phyloP scores from a whole-genome alignment of 495 filamentous ascomycete species.

The Aspergillus taichungensis region DNA sequence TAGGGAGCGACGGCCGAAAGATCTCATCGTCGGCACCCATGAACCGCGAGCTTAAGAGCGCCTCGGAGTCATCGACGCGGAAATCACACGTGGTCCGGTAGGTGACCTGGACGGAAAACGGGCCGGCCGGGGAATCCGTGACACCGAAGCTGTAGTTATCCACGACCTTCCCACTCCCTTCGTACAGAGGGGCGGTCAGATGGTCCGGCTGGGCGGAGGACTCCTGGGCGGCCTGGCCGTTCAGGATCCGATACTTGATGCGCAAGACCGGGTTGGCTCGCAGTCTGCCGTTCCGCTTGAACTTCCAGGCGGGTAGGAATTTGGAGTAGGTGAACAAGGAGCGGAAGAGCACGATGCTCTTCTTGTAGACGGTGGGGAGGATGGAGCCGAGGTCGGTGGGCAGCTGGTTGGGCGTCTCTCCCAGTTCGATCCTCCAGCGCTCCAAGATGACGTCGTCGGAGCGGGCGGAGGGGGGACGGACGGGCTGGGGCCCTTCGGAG shows the following conservation, averaged over 20 bases:
- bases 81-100: slow-evolving; percentile 88
- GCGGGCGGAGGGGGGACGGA: slow-evolving; percentile 23
- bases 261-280: slow-evolving; percentile 53
- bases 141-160: slow-evolving; percentile 70
- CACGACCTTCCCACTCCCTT: slow-evolving; percentile 55
- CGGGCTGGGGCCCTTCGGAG: slow-evolving; percentile 32
- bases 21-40: slow-evolving; percentile 85
- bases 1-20: slow-evolving; percentile 64
- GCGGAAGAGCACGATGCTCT: slow-evolving; percentile 86
- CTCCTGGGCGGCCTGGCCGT: slow-evolving; percentile 41
- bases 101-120: slow-evolving; percentile 68
- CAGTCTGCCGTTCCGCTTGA: slow-evolving; percentile 62
- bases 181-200: slow-evolving; percentile 62
- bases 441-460: slow-evolving; percentile 72
- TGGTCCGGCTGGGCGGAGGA: slow-evolving; percentile 45
- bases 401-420: slow-evolving; percentile 43
- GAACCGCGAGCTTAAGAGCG: slow-evolving; percentile 87
- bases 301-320: slow-evolving; percentile 82
- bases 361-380: slow-evolving; percentile 89
- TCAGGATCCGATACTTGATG: slow-evolving; percentile 70
- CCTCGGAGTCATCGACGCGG: slow-evolving; percentile 82
- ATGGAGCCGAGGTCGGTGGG: slow-evolving; percentile 56
- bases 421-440: slow-evolving; percentile 79
- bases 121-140: slow-evolving; percentile 76
- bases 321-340: slow-evolving; percentile 80